These are phyloP conservation scores for Asterophora parasitica DNA, from an alignment of 768 basidiomycete genomes.

Conservation along the genomic window DNA sequence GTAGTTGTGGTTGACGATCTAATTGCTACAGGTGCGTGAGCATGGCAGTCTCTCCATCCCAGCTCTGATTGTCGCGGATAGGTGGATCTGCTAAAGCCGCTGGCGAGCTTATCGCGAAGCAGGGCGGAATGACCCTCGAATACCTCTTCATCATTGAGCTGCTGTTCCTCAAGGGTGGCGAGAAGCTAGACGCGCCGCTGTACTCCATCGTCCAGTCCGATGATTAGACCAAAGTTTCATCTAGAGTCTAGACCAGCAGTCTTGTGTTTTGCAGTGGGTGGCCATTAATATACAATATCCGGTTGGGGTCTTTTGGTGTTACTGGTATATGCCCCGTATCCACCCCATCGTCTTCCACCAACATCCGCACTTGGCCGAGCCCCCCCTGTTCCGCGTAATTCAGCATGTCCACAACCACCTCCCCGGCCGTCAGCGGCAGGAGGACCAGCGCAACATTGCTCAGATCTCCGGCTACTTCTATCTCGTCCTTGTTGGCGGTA, in stretches of 20 bases:
- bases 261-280: slow-evolving; percentile 74
- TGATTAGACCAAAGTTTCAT: slow-evolving; percentile 34
- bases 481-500: slow-evolving; percentile 53
- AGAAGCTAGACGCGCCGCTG: slow-evolving; percentile 79
- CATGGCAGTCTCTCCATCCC: not conserved
- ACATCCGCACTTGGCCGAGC: slow-evolving; percentile 46
- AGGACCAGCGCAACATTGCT: slow-evolving; percentile 57
- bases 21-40: slow-evolving; percentile 79
- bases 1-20: slow-evolving; percentile 92
- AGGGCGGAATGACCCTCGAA: slow-evolving; percentile 82
- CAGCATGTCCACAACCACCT: slow-evolving; percentile 51
- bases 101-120: slow-evolving; percentile 78
- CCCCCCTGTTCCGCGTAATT: slow-evolving; percentile 43
- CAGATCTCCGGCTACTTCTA: slow-evolving; percentile 53
- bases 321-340: slow-evolving; percentile 20
- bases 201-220: slow-evolving; percentile 85
- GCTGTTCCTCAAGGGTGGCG: slow-evolving; percentile 65
- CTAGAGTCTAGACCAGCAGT: slow-evolving; percentile 43
- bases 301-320: slow-evolving; percentile 30
- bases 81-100: slow-evolving; percentile 94
- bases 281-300: slow-evolving; percentile 72
- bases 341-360: slow-evolving; percentile 36
- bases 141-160: slow-evolving; percentile 94
- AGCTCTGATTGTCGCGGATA: slow-evolving; percentile 19
- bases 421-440: slow-evolving; percentile 47